Evolutionary conservation across 352 stramenopile species (phyloP), one percentile per base, ranked within the genome.

Genomic region (Hyaloperonospora arabidopsidis): DNA sequence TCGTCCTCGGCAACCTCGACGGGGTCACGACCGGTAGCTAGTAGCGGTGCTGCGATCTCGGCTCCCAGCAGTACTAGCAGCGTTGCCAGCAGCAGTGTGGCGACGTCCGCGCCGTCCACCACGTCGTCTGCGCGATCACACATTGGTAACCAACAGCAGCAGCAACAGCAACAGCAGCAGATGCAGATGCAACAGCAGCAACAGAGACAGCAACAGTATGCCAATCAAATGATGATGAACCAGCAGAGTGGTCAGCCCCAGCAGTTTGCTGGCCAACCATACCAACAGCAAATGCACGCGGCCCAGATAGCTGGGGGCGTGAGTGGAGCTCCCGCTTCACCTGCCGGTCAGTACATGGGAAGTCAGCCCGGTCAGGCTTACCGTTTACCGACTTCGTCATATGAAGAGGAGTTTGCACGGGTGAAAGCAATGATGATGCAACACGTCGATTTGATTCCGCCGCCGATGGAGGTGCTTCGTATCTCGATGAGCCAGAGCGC

Each of bases 341-440:
- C 69, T 36, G 68, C 70, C 40, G 71, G 59, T 1, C 70, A 76
- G 58, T 89, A 85, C 54, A 89, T 91, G 72, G 70, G 74, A 45
- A 55, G 48, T 6, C 78, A 74, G 48, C 67, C 71, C 38, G 44
- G 52, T 12, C 77, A 82, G 51, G 52, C 62, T 7, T 92, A 82
- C 52, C 74, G 82, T 45, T 67, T 72, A 15, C 67, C 69, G 6
- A 81, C 69, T 7, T 86, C 82, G 21, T 83, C 74, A 8, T 93
- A 92, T 52, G 84, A 93, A 49, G 81, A 94, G 57, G 84, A 94
- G 57, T 87, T 91, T 59, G 81, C 85, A 54, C 73, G 84, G 17
- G 79, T 94, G 35, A 92, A 91, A 65, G 84, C 82, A 36, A 92
- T 92, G 84, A 88, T 93, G 73, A 88, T 87, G 72, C 79, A 90